A percentile compares a stretch with the other conserved stretches of the same genome.
These are phyloP conservation scores for Tetrastigma voinierianum DNA, from an alignment of 164 flowering plant species.

Conservation along the genomic window DNA sequence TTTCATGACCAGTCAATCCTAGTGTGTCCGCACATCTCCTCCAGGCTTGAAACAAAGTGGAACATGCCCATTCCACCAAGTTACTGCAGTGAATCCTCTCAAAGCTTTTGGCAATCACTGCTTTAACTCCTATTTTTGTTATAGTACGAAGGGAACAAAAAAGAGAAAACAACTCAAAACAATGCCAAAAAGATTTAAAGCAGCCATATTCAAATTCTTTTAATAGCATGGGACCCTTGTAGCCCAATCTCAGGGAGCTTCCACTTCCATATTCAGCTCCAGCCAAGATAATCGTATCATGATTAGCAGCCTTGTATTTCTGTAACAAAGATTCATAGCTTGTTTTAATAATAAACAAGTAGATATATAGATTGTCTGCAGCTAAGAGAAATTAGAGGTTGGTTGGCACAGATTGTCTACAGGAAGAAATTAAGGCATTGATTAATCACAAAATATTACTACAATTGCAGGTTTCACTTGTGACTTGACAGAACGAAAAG, in stretches of 20 bases:
- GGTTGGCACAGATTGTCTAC: no score
- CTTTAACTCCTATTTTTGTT: slow-evolving; percentile 49
- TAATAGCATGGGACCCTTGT: slow-evolving; percentile 76
- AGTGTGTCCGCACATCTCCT: slow-evolving; percentile 89
- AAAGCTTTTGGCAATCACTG: slow-evolving; percentile 86
- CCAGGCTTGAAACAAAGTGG: slow-evolving; percentile 80
- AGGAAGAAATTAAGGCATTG: no score
- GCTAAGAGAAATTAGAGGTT: not conserved
- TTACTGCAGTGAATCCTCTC: slow-evolving; percentile 92
- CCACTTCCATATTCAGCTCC: slow-evolving; percentile 89
- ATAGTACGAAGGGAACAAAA: not conserved
- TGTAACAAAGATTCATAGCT: slow-evolving; percentile 20
- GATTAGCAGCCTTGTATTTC: slow-evolving; percentile 66
- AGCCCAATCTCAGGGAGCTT: slow-evolving; percentile 80
- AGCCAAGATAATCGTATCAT: slow-evolving; percentile 63
- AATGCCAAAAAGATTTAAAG: not conserved
- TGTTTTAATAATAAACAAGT: not conserved
- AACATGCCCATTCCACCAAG: slow-evolving; percentile 78
- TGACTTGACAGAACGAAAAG: no score
- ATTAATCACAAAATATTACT: not conserved
- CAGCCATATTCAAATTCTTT: slow-evolving; percentile 15
- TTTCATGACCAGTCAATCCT: slow-evolving; percentile 77
- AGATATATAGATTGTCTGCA: not conserved
- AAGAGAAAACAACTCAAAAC: not conserved
- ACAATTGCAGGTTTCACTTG: not conserved